phyloP scores from a whole-genome alignment of 1,284 basidiomycete species.

The Fistulinella staudtii region DNA sequence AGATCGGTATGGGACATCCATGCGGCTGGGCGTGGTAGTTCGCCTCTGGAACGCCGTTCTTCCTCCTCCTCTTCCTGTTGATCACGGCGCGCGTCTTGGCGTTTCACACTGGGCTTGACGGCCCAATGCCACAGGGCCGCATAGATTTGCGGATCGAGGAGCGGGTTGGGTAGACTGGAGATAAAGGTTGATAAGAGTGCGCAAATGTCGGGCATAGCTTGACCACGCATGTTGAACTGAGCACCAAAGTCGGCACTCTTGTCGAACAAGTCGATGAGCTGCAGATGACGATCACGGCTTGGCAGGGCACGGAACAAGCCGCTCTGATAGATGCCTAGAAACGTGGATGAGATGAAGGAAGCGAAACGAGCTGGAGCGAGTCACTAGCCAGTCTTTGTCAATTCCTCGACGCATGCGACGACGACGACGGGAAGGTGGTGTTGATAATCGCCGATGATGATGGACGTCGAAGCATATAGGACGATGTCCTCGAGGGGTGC shows the following conservation, averaged over 20 bases:
- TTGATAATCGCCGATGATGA: conserved; percentile 48
- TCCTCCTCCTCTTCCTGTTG: conserved; percentile 25
- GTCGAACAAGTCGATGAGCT: conserved; percentile 36
- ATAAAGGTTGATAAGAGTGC: conserved; percentile 58
- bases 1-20: conserved; percentile 9
- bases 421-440: conserved; percentile 54
- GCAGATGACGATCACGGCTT: conserved; percentile 36
- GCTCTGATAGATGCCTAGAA: conserved; percentile 42
- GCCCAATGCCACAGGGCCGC: conserved; percentile 51
- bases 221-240: conserved; percentile 41
- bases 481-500: conserved; percentile 43
- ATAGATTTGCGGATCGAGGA: conserved; percentile 44
- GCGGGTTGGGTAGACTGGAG: conserved; percentile 49
- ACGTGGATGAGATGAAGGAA: neutral
- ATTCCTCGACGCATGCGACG: conserved; percentile 54
- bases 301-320: conserved; percentile 44
- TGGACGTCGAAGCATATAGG: conserved; percentile 42
- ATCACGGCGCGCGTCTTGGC: conserved; percentile 31
- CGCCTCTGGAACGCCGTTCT: conserved; percentile 21
- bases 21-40: conserved; percentile 2
- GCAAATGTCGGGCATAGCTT: conserved; percentile 55
- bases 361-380: neutral
- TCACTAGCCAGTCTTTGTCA: conserved; percentile 51
- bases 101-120: conserved; percentile 40
- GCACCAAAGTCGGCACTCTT: conserved; percentile 32